These are phyloP conservation scores for Aspergillus egyptiacus DNA, from an alignment of 495 filamentous ascomycete genomes.

Conservation along the genomic window DNA sequence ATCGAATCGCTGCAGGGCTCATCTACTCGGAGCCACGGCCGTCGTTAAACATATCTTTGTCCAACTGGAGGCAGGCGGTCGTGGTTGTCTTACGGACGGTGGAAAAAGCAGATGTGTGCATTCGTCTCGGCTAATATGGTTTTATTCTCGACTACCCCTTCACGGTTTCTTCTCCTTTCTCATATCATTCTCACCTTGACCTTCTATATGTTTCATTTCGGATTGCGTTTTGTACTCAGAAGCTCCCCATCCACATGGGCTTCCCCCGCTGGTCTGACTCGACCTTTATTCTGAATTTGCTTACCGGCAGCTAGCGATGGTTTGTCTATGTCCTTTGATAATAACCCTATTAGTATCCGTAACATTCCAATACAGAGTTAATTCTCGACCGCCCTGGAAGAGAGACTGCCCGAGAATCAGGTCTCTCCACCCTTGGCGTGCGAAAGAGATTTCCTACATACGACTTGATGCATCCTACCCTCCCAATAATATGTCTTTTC, in stretches of 20 bases:
- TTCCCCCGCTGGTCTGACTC: constrained; percentile 9
- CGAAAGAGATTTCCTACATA: no score
- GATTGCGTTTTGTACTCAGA: constrained; percentile 20
- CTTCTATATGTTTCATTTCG: constrained; percentile 17
- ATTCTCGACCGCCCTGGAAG: constrained; percentile 15
- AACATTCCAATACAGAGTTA: constrained; percentile 35
- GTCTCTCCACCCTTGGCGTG: no score
- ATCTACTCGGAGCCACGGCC: constrained; percentile 87
- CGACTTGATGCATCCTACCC: no score
- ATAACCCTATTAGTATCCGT: constrained; percentile 44
- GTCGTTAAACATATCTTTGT: constrained; percentile 58
- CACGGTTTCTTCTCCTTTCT: constrained; percentile 17
- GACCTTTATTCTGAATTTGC: constrained; percentile 35
- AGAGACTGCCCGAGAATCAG: no score
- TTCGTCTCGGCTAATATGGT: constrained; percentile 31
- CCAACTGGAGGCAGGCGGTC: constrained; percentile 7
- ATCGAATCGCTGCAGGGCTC: constrained; percentile 91
- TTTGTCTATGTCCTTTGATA: constrained; percentile 46
- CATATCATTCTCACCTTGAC: constrained; percentile 1
- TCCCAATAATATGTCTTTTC: no score
- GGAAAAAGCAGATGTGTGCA: constrained; percentile 30
- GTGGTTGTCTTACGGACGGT: constrained; percentile 21
- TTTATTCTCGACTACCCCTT: constrained; percentile 40
- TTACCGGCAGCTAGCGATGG: constrained; percentile 46
- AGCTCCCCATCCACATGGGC: constrained; percentile 13